Conservation (phyloP, 2,329 filamentous ascomycete species). For the Myrmaecium sp. region DNA sequence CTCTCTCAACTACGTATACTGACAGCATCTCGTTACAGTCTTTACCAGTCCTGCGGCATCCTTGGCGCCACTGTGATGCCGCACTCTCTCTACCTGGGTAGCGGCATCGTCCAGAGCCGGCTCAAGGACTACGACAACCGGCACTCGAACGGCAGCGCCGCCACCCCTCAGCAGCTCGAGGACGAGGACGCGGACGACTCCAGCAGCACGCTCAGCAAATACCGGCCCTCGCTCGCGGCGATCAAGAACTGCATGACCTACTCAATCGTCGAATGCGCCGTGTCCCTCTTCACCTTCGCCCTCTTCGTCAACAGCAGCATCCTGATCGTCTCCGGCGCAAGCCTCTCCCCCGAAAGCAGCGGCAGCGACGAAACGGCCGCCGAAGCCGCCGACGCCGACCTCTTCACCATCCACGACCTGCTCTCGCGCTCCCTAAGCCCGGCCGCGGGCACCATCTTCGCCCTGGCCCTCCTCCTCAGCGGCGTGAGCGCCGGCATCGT, state of each 20-base stretch:
- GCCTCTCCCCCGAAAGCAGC: constrained; percentile 43
- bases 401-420: constrained; percentile 68
- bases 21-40: constrained; percentile 14
- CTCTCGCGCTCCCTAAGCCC: constrained; percentile 52
- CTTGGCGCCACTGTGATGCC: constrained; percentile 55
- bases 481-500: constrained; percentile 72
- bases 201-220: constrained; percentile 44
- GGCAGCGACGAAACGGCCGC: constrained; percentile 11
- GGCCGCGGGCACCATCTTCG: constrained; percentile 69
- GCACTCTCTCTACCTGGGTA: constrained; percentile 41
- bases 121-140: constrained; percentile 17
- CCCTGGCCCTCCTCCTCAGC: constrained; percentile 61
- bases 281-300: constrained; percentile 67
- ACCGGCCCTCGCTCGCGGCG: constrained; percentile 54
- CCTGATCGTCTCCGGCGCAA: constrained; percentile 64
- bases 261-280: constrained; percentile 50
- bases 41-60: constrained; percentile 54
- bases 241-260: constrained; percentile 59
- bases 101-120: constrained; percentile 38
- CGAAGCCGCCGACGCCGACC: constrained; percentile 50
- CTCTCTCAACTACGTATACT: constrained; percentile 4
- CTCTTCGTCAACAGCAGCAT: constrained; percentile 75
- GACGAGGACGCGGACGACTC: constrained; percentile 24
- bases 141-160: constrained; percentile 3
- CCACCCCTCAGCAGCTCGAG: background rate